A percentile compares a stretch with the other conserved stretches of the same genome.
Evolutionary conservation across 768 basidiomycete genomes (phyloP).

Genomic region (Mycena sanguinolenta): DNA sequence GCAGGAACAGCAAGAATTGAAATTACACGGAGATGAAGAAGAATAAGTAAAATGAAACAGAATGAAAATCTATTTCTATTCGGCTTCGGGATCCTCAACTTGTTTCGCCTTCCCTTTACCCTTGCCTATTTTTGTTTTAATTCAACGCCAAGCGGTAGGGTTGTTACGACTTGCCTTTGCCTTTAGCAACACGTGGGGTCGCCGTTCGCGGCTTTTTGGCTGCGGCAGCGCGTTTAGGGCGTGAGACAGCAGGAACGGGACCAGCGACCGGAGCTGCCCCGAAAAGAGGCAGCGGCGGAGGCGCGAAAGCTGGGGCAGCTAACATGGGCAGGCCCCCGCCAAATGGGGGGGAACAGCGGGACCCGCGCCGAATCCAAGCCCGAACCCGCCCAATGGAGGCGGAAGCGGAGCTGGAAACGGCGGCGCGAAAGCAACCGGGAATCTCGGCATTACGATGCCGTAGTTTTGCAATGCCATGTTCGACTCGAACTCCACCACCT

Average conservation of each 20-base stretch:
- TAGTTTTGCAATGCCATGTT: not conserved
- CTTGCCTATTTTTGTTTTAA: not conserved
- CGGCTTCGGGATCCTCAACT: not conserved
- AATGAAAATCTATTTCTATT: not conserved
- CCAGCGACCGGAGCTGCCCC: too few species aligned
- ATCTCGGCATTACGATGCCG: not conserved
- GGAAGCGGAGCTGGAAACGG: too few species aligned
- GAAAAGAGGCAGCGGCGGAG: too few species aligned
- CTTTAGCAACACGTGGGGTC: not conserved
- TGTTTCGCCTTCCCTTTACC: constrained; percentile 22
- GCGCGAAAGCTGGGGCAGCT: not conserved
- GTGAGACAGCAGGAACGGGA: not conserved
- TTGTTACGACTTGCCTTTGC: constrained; percentile 6
- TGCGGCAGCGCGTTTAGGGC: not conserved
- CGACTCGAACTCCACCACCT: constrained; percentile 29
- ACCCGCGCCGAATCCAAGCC: not conserved
- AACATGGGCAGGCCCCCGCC: not conserved
- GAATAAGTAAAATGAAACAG: not conserved
- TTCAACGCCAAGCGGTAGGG: not conserved
- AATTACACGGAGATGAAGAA: too few species aligned
- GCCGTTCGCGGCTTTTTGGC: constrained; percentile 7
- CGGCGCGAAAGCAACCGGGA: not conserved
- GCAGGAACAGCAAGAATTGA: too few species aligned
- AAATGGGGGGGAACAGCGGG: not conserved
- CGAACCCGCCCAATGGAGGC: not conserved